phyloP scores from a whole-genome alignment of 1,284 basidiomycete species.

The Ceratobasidium theobromae region DNA sequence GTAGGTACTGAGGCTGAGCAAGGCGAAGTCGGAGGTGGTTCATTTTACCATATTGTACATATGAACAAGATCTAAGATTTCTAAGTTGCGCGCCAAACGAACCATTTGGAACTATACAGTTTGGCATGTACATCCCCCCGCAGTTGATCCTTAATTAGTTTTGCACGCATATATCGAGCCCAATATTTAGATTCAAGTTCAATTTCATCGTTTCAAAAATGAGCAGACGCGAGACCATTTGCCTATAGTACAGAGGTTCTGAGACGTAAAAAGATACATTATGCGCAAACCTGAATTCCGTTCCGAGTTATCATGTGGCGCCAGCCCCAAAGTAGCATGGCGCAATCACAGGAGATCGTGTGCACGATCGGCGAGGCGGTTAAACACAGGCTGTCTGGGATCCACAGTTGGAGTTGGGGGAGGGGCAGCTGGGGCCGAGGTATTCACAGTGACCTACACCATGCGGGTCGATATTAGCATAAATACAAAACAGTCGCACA shows the following conservation, averaged over 20 bases:
- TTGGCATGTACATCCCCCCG: too few species aligned
- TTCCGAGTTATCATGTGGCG: background rate
- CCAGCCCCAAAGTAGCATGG: background rate
- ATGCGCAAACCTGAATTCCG: conserved; percentile 7
- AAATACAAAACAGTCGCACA: background rate
- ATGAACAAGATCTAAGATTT: too few species aligned
- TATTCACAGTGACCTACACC: background rate
- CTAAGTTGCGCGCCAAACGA: too few species aligned
- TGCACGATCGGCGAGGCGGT: conserved; percentile 9
- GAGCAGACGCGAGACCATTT: background rate
- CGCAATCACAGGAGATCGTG: conserved; percentile 24
- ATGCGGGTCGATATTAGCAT: background rate
- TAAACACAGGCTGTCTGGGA: background rate
- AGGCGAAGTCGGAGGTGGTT: conserved; percentile 23
- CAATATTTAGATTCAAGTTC: too few species aligned
- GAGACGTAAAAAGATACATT: conserved; percentile 18
- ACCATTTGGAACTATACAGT: too few species aligned
- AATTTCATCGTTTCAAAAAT: background rate
- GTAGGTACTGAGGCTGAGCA: background rate
- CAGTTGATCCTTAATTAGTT: too few species aligned
- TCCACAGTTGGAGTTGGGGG: background rate
- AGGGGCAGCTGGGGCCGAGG: background rate
- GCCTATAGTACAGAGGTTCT: background rate
- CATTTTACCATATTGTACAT: too few species aligned
- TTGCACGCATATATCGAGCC: too few species aligned